Evolutionary conservation across 805 yeast genomes (phyloP), one percentile per base, ranked within the genome.

Genomic region (Kodamaea sagamina): DNA sequence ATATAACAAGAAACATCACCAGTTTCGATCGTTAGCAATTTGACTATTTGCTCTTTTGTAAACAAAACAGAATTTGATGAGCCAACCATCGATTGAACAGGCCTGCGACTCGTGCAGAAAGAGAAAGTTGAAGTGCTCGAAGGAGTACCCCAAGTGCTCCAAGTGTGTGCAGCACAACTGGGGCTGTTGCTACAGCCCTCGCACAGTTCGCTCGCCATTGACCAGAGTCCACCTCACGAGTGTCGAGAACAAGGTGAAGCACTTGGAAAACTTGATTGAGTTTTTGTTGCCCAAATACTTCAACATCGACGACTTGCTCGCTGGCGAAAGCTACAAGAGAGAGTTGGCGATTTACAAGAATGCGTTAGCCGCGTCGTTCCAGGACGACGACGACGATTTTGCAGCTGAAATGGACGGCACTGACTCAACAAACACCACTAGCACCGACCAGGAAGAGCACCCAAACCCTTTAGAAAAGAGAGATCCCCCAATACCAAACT

Each of bases 81-180:
- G 37, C 40, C 42, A 32, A 17, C 43, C 19, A 12, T 36, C 49
- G 12, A 74, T 76, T 22, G 82, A 78, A 55, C 83, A 78, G 56
- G 82, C 82, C 7, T 88, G 96, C 62, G 96, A 88, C 61, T 81
- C 90, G 3, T 88, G 96, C 59, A 77, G 96, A 27, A 78, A 81
- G 51, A 72, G 93, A 43, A 88, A 88, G 63, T 72, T 87, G 47
- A 83, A 82, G 57, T 88, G 96, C 59, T 81, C 95, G 22, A 88
- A 86, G 55, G 87, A 82, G 47, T 72, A 65, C 19, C 96, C 96
- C 2, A 77, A 75, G 49, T 88, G 96, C 57, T 68, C 82, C 35
- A 86, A 86, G 55, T 88, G 96, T 66, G 61, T 72, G 6, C 79
- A 76, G 42, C 88, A 86, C 57, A 70, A 73, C 16, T 83, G 95